Conservation (phyloP, 306 rosid genomes). For the Coriaria nepalensis region DNA sequence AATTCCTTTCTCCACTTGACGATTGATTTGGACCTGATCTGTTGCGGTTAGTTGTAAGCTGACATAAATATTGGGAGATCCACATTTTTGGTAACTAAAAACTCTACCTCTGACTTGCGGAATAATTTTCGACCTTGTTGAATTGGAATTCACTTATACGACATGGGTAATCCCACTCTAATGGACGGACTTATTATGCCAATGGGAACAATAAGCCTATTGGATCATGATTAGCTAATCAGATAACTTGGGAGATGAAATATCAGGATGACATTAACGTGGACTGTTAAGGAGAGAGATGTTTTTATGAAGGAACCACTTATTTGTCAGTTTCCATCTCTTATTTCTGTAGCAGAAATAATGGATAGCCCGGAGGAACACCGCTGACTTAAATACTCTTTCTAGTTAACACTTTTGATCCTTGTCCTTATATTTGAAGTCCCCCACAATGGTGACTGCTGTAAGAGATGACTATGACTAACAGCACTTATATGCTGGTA, state of each 20-base stretch:
- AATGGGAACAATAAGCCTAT: slow-evolving; percentile 21
- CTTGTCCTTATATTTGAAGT: too few species aligned
- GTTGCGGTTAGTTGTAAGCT: slow-evolving; percentile 19
- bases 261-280: too few species aligned
- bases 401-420: too few species aligned
- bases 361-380: too few species aligned
- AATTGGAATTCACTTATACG: slow-evolving; percentile 28
- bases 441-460: too few species aligned
- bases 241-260: background rate
- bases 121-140: slow-evolving; percentile 18
- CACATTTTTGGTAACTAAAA: slow-evolving; percentile 25
- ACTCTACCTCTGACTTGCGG: slow-evolving; percentile 26
- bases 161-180: slow-evolving; percentile 23
- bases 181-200: slow-evolving; percentile 16
- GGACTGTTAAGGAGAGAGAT: too few species aligned
- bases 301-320: too few species aligned
- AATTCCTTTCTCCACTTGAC: slow-evolving; percentile 27
- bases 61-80: slow-evolving; percentile 29
- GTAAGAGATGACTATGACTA: too few species aligned
- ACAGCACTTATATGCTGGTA: too few species aligned
- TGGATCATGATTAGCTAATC: slow-evolving; percentile 21
- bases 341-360: too few species aligned
- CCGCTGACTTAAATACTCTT: too few species aligned
- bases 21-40: slow-evolving; percentile 24
- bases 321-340: too few species aligned